Evolutionary conservation across 176 grass and related monocot genomes (phyloP), one percentile per base, ranked within the genome.

Genomic region (Zizania latifolia): DNA sequence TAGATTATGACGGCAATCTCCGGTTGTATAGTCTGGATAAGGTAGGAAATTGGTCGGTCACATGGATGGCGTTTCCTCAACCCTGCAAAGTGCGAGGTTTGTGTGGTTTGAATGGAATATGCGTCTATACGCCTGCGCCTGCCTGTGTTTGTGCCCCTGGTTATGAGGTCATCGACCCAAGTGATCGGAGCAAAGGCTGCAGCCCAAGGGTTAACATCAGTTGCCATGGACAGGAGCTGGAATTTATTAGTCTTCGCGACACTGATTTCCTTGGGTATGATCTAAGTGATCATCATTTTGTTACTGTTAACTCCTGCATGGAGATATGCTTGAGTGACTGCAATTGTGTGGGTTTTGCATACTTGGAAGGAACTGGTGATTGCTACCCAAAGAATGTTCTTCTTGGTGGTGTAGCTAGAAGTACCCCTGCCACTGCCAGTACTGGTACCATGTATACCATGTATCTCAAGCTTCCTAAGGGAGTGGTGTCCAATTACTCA

Each of bases 61-160:
- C 83, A 67, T 95, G 88, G 88, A 58, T 86, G 37, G 85, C 88
- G 16, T 74, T 86, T 86, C 66, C 79, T 41, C 34, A 70, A 26
- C 34, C 41, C 23, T 88, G 88, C 80, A 15, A 41, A 34, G 75
- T 83, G 1, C 72, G 65, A 14, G 77, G 77, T 6, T 33, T 86
- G 24, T 95, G 92, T 11, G 86, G 92, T 3, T 70, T n/a, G 17
- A 86, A 95, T 12, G 88, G 85, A 70, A 74, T 95, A 48, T 95
- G 89, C 13, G 79, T 81, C 6, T 67, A 95, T 24, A 81, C 39
- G 0, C 82, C 81, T 11, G 71, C 21, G 28, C 65, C 74, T 19
- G 44, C 77, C 11, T 92, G 90, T 57, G 72, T 33, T 10, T 89
- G 90, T 69, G 69, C 75, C 34, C 86, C 82, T 63, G 72, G 68